Evolutionary conservation across 2,329 filamentous ascomycete species (phyloP), one percentile per base, ranked within the genome.

Genomic region (Beauveria asiatica): DNA sequence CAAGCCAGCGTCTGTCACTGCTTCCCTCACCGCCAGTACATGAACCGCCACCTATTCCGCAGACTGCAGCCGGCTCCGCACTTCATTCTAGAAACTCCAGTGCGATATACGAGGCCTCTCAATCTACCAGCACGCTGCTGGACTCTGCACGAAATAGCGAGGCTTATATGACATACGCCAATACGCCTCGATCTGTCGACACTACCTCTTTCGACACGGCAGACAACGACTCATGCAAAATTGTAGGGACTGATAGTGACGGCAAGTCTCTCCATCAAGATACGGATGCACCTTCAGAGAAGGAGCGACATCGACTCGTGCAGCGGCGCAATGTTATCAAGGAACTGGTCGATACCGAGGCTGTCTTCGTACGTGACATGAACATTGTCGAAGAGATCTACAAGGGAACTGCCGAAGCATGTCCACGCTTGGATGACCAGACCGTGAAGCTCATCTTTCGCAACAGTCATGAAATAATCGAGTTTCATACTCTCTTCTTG

Each of bases 371-470:
- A 60, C 85, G 91, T 64, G 94, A 99, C 71, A 93, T 99, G 90
- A 96, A 92, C 71, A 93, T 99, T 57, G 88, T 96, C 2, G 91
- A 96, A 69, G 92, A 97, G 69, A 97, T 99, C 59, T 99, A 97
- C 79, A 96, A 95, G 73, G 92, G 90, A 48, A 97, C 94, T 0
- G 90, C 91, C 1, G 86, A 89, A 65, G 88, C 89, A 11, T 92
- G 89, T 60, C 85, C 90, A 9, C 85, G 91, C 64, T 82, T 97
- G 30, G 90, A 89, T 48, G 78, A 83, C 46, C 89, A 93, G 64
- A 96, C 96, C 64, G 87, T 95, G 67, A 96, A 92, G 70, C 81
- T 89, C 13, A 84, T 99, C 17, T 99, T 99, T 72, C 88, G 91
- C 64, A 99, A 99, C 69, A 92, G 89, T 4, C 89, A 94, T 67